Evolutionary conservation across 805 yeast genomes (phyloP).

Genomic region (Candida ulmi): DNA sequence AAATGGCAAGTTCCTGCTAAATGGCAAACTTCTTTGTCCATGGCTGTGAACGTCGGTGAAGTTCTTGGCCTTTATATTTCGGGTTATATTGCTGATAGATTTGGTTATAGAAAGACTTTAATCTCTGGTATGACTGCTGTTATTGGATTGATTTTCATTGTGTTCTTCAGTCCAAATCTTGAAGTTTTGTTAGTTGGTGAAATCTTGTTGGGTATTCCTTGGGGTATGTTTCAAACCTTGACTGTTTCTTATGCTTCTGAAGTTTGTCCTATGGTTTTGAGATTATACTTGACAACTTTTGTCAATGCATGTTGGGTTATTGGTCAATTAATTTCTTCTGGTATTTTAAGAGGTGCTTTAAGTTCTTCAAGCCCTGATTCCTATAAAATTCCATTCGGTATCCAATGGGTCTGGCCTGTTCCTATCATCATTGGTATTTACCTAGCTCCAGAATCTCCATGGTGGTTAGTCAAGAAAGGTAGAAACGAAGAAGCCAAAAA

Average conservation of each 20-base stretch:
- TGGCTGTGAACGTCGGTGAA: conserved; percentile 29
- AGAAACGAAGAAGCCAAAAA: conserved; percentile 28
- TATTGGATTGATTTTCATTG: conserved; percentile 32
- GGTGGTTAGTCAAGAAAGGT: conserved; percentile 37
- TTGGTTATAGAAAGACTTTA: conserved; percentile 32
- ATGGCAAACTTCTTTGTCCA: conserved; percentile 35
- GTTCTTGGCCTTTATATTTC: conserved; percentile 18
- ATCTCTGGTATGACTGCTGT: conserved; percentile 24
- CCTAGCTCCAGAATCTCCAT: conserved; percentile 42
- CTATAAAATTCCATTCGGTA: conserved; percentile 33
- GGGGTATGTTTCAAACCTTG: conserved; percentile 39
- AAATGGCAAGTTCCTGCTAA: conserved; percentile 28
- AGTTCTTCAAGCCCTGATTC: conserved; percentile 18
- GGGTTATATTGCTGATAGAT: conserved; percentile 26
- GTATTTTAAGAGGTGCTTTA: conserved; percentile 22
- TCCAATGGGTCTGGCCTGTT: conserved; percentile 22
- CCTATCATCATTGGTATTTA: conserved; percentile 28
- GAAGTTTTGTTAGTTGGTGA: conserved; percentile 36
- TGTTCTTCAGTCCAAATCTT: conserved; percentile 33
- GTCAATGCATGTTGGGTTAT: conserved; percentile 37
- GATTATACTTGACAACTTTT: conserved; percentile 35
- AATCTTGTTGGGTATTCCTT: conserved; percentile 34
- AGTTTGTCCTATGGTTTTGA: conserved; percentile 35
- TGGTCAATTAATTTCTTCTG: conserved; percentile 33
- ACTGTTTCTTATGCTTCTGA: conserved; percentile 38